These are phyloP conservation scores for Dioscorea dumetorum DNA, from an alignment of 106 monocot species.

Conservation along the genomic window DNA sequence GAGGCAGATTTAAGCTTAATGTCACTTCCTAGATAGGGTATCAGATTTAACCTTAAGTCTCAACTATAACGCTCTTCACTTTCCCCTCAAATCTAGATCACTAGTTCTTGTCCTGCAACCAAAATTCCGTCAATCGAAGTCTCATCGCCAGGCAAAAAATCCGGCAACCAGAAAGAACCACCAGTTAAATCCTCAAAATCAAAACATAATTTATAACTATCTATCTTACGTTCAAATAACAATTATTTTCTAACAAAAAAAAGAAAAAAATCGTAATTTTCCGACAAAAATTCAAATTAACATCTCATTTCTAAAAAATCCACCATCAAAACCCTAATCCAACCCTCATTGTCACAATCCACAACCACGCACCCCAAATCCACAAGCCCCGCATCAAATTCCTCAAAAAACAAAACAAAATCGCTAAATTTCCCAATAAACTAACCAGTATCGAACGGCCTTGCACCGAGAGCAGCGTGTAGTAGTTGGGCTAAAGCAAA, in stretches of 20 bases:
- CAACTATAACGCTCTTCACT: no score
- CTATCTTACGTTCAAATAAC: no score
- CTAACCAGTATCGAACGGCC: conserved; percentile 65
- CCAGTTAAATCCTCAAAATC: no score
- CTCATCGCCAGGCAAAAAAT: no score
- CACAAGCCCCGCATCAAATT: background rate
- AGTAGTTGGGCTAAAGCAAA: conserved; percentile 47
- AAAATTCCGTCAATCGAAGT: background rate
- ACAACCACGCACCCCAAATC: background rate
- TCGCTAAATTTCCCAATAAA: background rate
- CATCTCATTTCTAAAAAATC: background rate
- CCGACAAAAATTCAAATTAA: background rate
- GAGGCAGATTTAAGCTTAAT: no score
- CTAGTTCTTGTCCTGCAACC: no score
- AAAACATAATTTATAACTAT: no score
- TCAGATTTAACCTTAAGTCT: no score
- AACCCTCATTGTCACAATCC: background rate
- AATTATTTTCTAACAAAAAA: no score
- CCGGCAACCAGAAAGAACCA: no score
- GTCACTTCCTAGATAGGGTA: no score
- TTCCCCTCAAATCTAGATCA: no score
- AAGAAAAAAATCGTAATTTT: background rate
- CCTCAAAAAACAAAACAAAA: conserved; percentile 1
- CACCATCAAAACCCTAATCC: background rate
- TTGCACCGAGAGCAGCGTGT: conserved; percentile 59